Conservation (phyloP, 2,329 filamentous ascomycete species). For the Alternaria brassicae region DNA sequence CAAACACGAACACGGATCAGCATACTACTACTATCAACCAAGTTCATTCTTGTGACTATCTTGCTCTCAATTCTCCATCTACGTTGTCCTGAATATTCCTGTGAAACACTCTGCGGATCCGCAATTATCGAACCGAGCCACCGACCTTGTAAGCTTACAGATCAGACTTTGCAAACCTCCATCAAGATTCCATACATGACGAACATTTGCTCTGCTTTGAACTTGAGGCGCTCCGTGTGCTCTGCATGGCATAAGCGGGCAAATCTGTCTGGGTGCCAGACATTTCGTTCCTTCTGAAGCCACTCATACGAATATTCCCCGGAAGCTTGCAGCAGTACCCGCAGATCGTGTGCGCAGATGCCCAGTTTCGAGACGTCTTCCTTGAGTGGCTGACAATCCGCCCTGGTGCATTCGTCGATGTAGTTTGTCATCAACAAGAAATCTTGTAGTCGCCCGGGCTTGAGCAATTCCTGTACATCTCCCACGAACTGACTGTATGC, state of each 20-base stretch:
- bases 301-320: conserved; percentile 30
- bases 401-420: conserved; percentile 29
- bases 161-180: conserved; percentile 16
- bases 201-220: conserved; percentile 38
- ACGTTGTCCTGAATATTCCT: not conserved
- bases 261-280: conserved; percentile 47
- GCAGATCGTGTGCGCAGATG: conserved; percentile 42
- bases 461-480: conserved; percentile 25
- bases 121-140: not conserved
- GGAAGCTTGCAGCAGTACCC: conserved; percentile 35
- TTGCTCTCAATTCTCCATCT: not conserved
- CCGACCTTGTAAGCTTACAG: not conserved
- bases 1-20: conserved; percentile 1
- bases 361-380: conserved; percentile 17
- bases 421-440: conserved; percentile 33
- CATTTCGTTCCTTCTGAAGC: conserved; percentile 38
- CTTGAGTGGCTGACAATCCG: conserved; percentile 31
- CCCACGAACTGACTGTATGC: conserved; percentile 29
- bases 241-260: conserved; percentile 34
- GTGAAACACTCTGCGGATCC: not conserved
- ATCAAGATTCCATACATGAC: conserved; percentile 40
- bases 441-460: conserved; percentile 19
- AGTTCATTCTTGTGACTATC: not conserved
- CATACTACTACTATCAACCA: not conserved
- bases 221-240: conserved; percentile 29